Conservation (phyloP, 768 basidiomycete genomes). For the Xerocomus brunneocitrinus region DNA sequence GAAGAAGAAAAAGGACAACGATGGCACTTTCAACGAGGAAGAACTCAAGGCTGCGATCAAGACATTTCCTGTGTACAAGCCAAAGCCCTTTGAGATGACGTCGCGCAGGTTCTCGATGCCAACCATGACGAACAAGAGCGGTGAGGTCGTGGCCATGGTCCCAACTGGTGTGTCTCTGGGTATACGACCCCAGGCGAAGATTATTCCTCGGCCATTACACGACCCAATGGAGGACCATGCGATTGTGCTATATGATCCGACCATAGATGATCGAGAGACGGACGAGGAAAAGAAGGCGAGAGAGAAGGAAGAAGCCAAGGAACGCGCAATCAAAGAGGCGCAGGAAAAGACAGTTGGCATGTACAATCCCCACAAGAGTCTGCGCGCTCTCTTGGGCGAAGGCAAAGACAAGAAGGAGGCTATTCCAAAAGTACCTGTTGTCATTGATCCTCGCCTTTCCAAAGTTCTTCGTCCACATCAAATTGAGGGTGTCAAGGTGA, state of each 20-base stretch:
- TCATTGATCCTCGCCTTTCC: slow-evolving; percentile 84
- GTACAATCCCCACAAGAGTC: slow-evolving; percentile 90
- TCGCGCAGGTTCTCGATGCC: slow-evolving; percentile 80
- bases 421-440: slow-evolving; percentile 84
- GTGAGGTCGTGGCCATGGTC: slow-evolving; percentile 51
- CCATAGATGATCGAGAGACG: slow-evolving; percentile 87
- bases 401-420: slow-evolving; percentile 61
- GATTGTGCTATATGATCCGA: slow-evolving; percentile 95
- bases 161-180: slow-evolving; percentile 77
- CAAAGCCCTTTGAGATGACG: slow-evolving; percentile 65
- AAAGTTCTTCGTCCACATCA: slow-evolving; percentile 96
- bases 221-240: slow-evolving; percentile 98
- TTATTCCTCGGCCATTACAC: slow-evolving; percentile 89
- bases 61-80: slow-evolving; percentile 75
- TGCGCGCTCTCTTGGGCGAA: slow-evolving; percentile 74
- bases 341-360: slow-evolving; percentile 65
- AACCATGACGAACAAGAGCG: slow-evolving; percentile 67
- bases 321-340: slow-evolving; percentile 58
- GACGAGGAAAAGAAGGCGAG: slow-evolving; percentile 77
- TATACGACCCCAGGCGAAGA: slow-evolving; percentile 69
- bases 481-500: slow-evolving; percentile 94
- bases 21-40: slow-evolving; percentile 59
- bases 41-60: slow-evolving; percentile 59
- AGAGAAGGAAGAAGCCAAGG: slow-evolving; percentile 68
- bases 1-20: slow-evolving; percentile 65